Conservation (phyloP, 768 basidiomycete species). For the Phaeotremella skinneri region DNA sequence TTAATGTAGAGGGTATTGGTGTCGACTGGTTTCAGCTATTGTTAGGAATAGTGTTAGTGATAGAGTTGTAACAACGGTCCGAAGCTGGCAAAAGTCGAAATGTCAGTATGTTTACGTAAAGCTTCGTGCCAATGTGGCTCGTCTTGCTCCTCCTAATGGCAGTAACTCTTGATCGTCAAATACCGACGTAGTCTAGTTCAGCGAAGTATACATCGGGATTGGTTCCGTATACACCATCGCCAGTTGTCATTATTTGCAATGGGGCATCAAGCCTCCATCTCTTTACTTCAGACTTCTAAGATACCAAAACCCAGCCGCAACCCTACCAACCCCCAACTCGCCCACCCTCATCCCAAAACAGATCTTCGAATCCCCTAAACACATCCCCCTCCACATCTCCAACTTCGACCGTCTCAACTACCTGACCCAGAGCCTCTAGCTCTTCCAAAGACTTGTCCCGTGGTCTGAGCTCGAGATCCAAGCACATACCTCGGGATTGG, state of each 20-base stretch:
- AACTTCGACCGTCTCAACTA: constrained; percentile 19
- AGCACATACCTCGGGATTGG: constrained; percentile 41
- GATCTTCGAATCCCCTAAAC: constrained; percentile 43
- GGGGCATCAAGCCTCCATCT: background rate
- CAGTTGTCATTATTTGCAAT: background rate
- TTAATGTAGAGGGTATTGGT: background rate
- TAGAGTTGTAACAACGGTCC: too few species aligned
- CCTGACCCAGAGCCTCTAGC: background rate
- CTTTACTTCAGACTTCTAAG: background rate
- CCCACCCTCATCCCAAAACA: constrained; percentile 43
- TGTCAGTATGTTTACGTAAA: too few species aligned
- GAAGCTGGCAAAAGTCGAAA: too few species aligned
- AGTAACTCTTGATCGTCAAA: background rate
- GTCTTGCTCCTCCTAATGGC: too few species aligned
- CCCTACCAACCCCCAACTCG: constrained; percentile 45
- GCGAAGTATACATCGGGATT: background rate
- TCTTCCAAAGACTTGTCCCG: constrained; percentile 2
- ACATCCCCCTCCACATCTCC: constrained; percentile 31
- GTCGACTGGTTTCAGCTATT: background rate
- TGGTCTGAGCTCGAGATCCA: constrained; percentile 36
- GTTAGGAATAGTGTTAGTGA: too few species aligned
- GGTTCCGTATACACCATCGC: background rate
- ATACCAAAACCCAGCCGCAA: background rate
- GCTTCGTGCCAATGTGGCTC: too few species aligned
- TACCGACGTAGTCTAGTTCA: background rate